Percentiles rank a stretch among this genome's conserved stretches.
Conservation (phyloP, 2,329 filamentous ascomycete genomes). For the Aspergillus fischeri region DNA sequence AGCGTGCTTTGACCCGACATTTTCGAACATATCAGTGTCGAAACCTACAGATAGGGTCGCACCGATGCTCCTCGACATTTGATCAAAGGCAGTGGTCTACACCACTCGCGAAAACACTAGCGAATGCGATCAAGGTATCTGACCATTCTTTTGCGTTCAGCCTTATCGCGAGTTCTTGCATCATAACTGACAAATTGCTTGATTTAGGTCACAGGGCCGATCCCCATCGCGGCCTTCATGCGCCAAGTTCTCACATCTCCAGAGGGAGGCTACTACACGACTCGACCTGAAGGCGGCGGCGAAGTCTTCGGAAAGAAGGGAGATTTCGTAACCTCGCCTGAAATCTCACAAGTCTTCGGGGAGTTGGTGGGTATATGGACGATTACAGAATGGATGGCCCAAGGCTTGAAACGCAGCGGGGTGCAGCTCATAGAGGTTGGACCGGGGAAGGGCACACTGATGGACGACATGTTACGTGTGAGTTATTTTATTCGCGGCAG, state of each 20-base stretch:
- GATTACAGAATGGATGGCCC: constrained; percentile 92
- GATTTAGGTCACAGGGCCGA: constrained; percentile 74
- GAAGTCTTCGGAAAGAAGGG: constrained; percentile 92
- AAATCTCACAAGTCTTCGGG: constrained; percentile 96
- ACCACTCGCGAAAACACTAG: constrained; percentile 80
- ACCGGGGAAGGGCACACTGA: constrained; percentile 88
- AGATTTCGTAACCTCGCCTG: constrained; percentile 94
- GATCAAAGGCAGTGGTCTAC: constrained; percentile 75
- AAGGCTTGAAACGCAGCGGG: constrained; percentile 68
- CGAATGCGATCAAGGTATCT: constrained; percentile 76
- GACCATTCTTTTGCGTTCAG: neutral
- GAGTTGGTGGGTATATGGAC: constrained; percentile 94
- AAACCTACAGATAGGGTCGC: constrained; percentile 11
- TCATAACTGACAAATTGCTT: constrained; percentile 2
- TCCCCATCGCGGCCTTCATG: constrained; percentile 93
- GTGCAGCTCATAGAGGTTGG: constrained; percentile 92
- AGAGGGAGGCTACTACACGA: constrained; percentile 89
- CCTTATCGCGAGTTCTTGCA: neutral
- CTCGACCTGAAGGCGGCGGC: constrained; percentile 60
- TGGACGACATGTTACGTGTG: constrained; percentile 93
- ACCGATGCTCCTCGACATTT: constrained; percentile 33
- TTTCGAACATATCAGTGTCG: constrained; percentile 18
- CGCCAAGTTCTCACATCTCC: constrained; percentile 95
- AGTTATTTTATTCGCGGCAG: constrained; percentile 29
- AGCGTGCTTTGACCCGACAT: constrained; percentile 25